phyloP scores from a whole-genome alignment of 495 filamentous ascomycete genomes.

The Usnea hakonensis region DNA sequence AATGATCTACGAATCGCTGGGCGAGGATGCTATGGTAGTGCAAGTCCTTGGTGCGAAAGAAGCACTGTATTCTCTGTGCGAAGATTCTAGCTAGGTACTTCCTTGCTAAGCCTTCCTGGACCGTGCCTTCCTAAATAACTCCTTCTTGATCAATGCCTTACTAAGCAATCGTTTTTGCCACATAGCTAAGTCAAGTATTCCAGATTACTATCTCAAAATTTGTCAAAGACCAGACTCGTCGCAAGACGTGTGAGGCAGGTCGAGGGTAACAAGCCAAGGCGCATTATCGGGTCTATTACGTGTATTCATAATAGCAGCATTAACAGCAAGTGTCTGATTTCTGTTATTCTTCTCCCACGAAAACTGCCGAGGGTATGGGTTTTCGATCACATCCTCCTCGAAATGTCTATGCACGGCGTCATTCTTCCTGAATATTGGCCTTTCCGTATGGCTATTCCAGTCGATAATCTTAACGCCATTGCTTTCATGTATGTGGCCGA shows the following conservation, averaged over 20 bases:
- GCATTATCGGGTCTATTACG: conserved; percentile 8
- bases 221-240: too few relatives aligned
- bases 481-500: conserved; percentile 51
- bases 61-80: too few relatives aligned
- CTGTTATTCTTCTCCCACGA: neutral
- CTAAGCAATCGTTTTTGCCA: too few relatives aligned
- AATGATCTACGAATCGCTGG: neutral
- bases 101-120: too few relatives aligned
- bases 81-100: too few relatives aligned
- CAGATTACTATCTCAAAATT: too few relatives aligned
- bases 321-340: conserved; percentile 22
- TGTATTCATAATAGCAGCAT: conserved; percentile 25
- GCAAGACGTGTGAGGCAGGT: conserved; percentile 8
- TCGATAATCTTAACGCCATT: conserved; percentile 22
- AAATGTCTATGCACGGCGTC: neutral
- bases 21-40: neutral
- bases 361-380: neutral
- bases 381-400: neutral
- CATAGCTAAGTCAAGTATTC: too few relatives aligned
- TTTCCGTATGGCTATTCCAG: conserved; percentile 7
- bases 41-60: too few relatives aligned
- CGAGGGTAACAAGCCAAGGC: conserved; percentile 17
- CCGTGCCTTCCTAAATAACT: too few relatives aligned
- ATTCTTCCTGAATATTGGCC: neutral
- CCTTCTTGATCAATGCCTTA: too few relatives aligned